Evolutionary conservation across 192 early-diverging fungal species (phyloP).

Genomic region (Gonapodya sp.): DNA sequence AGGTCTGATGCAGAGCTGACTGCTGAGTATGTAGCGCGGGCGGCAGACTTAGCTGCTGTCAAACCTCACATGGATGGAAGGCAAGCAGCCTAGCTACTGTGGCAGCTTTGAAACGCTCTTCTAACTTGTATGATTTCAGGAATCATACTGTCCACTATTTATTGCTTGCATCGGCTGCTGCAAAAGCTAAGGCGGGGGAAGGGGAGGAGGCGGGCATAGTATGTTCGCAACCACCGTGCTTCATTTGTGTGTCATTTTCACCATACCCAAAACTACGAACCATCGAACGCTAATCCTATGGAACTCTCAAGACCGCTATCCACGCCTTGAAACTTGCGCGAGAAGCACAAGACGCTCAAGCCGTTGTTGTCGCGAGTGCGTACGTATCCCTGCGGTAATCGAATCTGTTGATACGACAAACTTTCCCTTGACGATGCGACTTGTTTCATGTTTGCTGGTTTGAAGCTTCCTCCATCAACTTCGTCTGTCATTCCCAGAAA

Average conservation of each 20-base stretch:
- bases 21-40: background rate
- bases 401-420: background rate
- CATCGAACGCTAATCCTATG: too few species aligned
- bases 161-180: background rate
- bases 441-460: background rate
- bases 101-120: background rate
- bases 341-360: background rate
- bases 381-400: too few species aligned
- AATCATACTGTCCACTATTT: background rate
- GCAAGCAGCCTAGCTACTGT: background rate
- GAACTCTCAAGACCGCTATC: background rate
- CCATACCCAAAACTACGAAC: background rate
- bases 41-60: background rate
- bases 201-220: background rate
- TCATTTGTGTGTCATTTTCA: background rate
- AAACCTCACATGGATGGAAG: background rate
- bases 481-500: background rate
- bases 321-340: background rate
- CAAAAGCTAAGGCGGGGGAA: background rate
- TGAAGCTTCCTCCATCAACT: background rate
- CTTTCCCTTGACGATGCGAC: background rate
- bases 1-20: background rate
- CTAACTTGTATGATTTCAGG: background rate
- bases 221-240: background rate
- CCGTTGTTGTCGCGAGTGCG: background rate